phyloP scores from a whole-genome alignment of 2,329 filamentous ascomycete species.

The Penicillium janthinellum region DNA sequence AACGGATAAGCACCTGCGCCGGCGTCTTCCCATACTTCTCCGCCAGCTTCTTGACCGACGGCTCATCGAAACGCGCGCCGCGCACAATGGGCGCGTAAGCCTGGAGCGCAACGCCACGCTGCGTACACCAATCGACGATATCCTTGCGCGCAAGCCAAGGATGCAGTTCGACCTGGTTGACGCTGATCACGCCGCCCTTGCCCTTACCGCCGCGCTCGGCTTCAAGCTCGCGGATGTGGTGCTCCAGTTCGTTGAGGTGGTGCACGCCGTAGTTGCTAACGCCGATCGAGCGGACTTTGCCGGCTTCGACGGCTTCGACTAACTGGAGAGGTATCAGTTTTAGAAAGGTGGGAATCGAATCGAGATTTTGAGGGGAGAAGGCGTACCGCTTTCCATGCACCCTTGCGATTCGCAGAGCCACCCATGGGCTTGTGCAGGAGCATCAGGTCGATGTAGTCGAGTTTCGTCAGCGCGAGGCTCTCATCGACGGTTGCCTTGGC shows the following conservation, averaged over 20 bases:
- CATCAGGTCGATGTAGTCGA: slow-evolving; percentile 74
- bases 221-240: slow-evolving; percentile 45
- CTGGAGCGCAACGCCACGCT: slow-evolving; percentile 68
- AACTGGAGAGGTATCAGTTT: slow-evolving; percentile 37
- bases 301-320: slow-evolving; percentile 71
- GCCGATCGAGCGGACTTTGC: slow-evolving; percentile 69
- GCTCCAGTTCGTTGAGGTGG: slow-evolving; percentile 66
- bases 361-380: not conserved
- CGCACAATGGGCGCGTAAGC: slow-evolving; percentile 75
- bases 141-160: slow-evolving; percentile 72
- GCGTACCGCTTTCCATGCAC: slow-evolving; percentile 66
- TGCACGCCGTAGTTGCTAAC: slow-evolving; percentile 75
- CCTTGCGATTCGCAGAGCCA: slow-evolving; percentile 63
- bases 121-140: slow-evolving; percentile 66
- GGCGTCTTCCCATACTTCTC: slow-evolving; percentile 68
- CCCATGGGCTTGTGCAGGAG: slow-evolving; percentile 76
- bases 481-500: slow-evolving; percentile 65
- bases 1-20: slow-evolving; percentile 72
- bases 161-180: slow-evolving; percentile 79
- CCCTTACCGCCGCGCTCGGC: slow-evolving; percentile 44
- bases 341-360: not conserved
- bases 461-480: slow-evolving; percentile 62
- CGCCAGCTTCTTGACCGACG: slow-evolving; percentile 61
- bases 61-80: slow-evolving; percentile 68
- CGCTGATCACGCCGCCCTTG: slow-evolving; percentile 61